These are phyloP conservation scores for Vanrija sp. DNA, from an alignment of 1,284 basidiomycete species.

Conservation along the genomic window DNA sequence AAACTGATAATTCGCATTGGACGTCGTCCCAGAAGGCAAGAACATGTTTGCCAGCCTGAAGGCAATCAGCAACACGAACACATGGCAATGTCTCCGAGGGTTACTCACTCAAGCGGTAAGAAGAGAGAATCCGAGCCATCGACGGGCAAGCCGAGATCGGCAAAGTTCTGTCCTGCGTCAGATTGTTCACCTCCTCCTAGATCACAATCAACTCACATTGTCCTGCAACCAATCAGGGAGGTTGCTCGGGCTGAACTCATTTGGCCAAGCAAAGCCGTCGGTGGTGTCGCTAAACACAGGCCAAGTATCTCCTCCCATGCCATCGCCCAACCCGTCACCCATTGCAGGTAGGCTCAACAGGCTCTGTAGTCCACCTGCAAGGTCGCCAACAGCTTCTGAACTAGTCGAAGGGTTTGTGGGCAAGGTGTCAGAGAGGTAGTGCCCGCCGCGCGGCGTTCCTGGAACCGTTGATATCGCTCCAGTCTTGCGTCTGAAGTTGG, in stretches of 20 bases:
- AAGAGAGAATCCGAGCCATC: slow-evolving; percentile 87
- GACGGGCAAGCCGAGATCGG: slow-evolving; percentile 78
- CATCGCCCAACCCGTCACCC: slow-evolving; percentile 13
- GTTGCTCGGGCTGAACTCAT: slow-evolving; percentile 51
- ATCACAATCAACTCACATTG: slow-evolving; percentile 53
- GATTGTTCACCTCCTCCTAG: background rate
- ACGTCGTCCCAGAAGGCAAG: slow-evolving; percentile 33
- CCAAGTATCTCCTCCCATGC: slow-evolving; percentile 9
- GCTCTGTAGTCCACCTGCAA: slow-evolving; percentile 38
- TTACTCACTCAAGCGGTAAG: slow-evolving; percentile 54
- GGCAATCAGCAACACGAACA: background rate
- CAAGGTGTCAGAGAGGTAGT: background rate
- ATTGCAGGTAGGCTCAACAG: slow-evolving; percentile 34
- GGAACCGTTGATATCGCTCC: slow-evolving; percentile 60
- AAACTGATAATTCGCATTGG: slow-evolving; percentile 33
- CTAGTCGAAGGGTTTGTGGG: slow-evolving; percentile 13
- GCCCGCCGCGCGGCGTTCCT: slow-evolving; percentile 54
- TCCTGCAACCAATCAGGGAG: slow-evolving; percentile 53
- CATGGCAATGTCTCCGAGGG: too few relatives aligned
- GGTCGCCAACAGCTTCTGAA: slow-evolving; percentile 34
- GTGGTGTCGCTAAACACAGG: slow-evolving; percentile 9
- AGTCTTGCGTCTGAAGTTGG: slow-evolving; percentile 78
- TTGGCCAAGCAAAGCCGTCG: slow-evolving; percentile 67
- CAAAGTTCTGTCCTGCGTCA: slow-evolving; percentile 60
- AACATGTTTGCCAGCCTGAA: slow-evolving; percentile 47